phyloP scores from a whole-genome alignment of 139 green algal species.

The Chlamydomonas incerta region DNA sequence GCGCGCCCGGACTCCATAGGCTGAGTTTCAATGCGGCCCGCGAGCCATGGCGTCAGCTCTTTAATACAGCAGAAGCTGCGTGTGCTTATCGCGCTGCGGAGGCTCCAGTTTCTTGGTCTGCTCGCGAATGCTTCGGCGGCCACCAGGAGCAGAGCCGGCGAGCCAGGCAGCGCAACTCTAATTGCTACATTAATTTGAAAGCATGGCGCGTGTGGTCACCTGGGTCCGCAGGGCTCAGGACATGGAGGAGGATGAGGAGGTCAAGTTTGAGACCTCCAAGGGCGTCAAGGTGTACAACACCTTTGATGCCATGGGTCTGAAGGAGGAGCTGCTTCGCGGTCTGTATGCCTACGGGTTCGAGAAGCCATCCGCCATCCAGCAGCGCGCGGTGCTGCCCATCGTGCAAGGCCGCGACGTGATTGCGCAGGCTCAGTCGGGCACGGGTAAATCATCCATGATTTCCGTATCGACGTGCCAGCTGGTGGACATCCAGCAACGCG shows the following conservation, averaged over 20 bases:
- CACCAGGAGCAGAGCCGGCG: too few relatives aligned
- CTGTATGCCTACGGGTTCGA: slow-evolving; percentile 98
- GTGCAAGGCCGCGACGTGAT: slow-evolving; percentile 94
- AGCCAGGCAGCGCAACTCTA: not conserved
- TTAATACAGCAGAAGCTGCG: too few relatives aligned
- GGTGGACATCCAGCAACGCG: slow-evolving; percentile 81
- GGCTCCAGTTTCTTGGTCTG: too few relatives aligned
- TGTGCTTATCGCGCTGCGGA: too few relatives aligned
- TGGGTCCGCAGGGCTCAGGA: slow-evolving; percentile 24
- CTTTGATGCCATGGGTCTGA: slow-evolving; percentile 95
- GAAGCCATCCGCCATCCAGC: slow-evolving; percentile 98
- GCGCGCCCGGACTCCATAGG: too few relatives aligned
- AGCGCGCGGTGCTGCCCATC: slow-evolving; percentile 96
- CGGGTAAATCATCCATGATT: slow-evolving; percentile 98
- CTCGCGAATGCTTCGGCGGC: too few relatives aligned
- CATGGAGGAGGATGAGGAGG: slow-evolving; percentile 52
- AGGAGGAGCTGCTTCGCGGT: slow-evolving; percentile 94
- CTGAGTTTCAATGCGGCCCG: too few relatives aligned
- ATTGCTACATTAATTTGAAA: not conserved
- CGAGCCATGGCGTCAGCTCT: too few relatives aligned
- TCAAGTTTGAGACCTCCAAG: slow-evolving; percentile 86
- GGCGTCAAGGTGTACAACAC: slow-evolving; percentile 81
- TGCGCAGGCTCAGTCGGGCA: slow-evolving; percentile 98
- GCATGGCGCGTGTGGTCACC: not conserved
- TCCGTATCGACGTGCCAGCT: slow-evolving; percentile 91